Base-by-base conservation (phyloP, 257 asterid species). In the Scutellaria baicalensis region DNA sequence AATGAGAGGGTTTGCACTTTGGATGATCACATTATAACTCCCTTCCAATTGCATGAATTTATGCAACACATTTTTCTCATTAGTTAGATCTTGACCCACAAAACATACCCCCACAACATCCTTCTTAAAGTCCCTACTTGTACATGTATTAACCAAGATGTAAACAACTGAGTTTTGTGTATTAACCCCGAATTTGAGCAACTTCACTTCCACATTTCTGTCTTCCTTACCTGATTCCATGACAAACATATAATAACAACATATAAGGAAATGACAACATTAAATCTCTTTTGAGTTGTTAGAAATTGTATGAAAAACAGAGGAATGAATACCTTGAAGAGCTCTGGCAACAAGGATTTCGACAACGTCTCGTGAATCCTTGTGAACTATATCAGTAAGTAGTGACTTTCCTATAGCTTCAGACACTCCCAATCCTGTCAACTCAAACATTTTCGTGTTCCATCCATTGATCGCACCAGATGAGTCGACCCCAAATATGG, bases 141-240 rank as follows among this genome's bases (percentile, higher is more conserved):
- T 85, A 86, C 91, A 87, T 31, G 95, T 55, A 77, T 83, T 90
- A 20, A 64, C 73, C 59, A 78, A 66, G 68, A 89, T 78, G 78
- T 85, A 66, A 18, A 83, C 64, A 36, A 39, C 71, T 27, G 89
- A 52, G 33, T 74, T 71, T 59, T 70, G 58, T 3, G 49, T 54
- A 3, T 75, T 72, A 44, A 9, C 40, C 75, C 79, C 83, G 47
- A 81, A 79, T 21, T 80, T 87, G 68, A 55, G 58, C 52, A 90
- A 56, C 78, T 84, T 85, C 70, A 87, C 59, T 79, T 85, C 85
- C 9, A 90, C 76, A 69, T 84, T 80, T 74, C 75, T 84, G 52
- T 81, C 91, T 81, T 89, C 95, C 74, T 75, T 78, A 51, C 96
- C 96, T n/a, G n/a, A n/a, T n/a, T n/a, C n/a, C n/a, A n/a, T n/a